Evolutionary conservation across 306 rosid genomes (phyloP), one percentile per base, ranked within the genome.

Genomic region (Vigna hirtella): DNA sequence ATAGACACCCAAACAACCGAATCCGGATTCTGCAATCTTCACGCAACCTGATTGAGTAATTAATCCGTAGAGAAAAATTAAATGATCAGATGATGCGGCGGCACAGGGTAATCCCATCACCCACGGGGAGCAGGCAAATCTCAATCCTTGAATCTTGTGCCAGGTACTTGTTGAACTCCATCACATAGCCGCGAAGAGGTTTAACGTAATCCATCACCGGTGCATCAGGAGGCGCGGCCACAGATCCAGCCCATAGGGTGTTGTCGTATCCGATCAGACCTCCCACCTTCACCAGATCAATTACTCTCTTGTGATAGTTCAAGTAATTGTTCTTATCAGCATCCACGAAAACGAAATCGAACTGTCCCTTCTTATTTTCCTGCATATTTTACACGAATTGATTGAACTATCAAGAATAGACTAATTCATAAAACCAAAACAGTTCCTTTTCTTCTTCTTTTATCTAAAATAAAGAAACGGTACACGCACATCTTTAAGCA

Each of bases 301-400:
- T 87, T 66, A 90, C 70, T 74, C 92, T 90, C 88, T 88, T 83
- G 83, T 94, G 97, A 57, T 94, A 94, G 62, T 94, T 94, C n/a
- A 94, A 8, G 82, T 94, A 92, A 77, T 94, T 94, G 83, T 90
- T 84, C 76, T 94, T 94, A 67, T 94, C 98, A 0, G 98, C 98
- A 1, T 93, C 98, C 73, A 91, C 93, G 43, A 91, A 94, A 30
- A 94, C 61, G 79, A 91, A 94, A 72, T 94, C 97, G 11, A 45
- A 92, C 0, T 84, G 7, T 0, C 93, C 96, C 16, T 85, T 88
- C 15, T 89, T 90, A 52, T 82, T 89, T 34, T 88, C 91, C 97
- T 91, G 88, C 75, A 30, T 55, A 43, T 15, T 70, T 71, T 0
- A 24, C 66, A 24, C 0, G 3, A 20, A 16, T 26, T 45, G 15